Evolutionary conservation across 305 asterid genomes (phyloP).

Genomic region (Solanum hybrid): DNA sequence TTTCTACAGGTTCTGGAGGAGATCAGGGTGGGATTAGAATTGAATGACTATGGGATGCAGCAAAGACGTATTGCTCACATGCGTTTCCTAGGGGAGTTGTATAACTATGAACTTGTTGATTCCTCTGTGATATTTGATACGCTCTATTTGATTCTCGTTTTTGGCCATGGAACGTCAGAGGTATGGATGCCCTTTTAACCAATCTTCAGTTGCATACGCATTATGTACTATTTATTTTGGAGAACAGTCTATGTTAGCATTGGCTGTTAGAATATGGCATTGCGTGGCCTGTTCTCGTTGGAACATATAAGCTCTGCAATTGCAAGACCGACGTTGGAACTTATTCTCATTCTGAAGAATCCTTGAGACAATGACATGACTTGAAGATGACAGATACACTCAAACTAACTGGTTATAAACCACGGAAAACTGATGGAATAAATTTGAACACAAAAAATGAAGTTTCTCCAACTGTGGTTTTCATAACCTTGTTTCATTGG

Average conservation of each 20-base stretch:
- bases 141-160: conserved; percentile 64
- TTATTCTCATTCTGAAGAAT: not conserved
- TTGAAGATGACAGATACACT: not conserved
- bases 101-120: conserved; percentile 93
- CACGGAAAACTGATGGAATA: not conserved
- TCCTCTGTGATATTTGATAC: conserved; percentile 95
- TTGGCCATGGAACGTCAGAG: conserved; percentile 92
- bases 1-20: conserved; percentile 81
- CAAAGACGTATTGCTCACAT: conserved; percentile 83
- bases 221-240: not conserved
- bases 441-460: not conserved
- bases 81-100: conserved; percentile 96
- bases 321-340: not conserved
- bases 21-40: conserved; percentile 78
- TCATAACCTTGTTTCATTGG: not conserved
- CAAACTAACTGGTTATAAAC: not conserved
- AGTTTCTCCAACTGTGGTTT: not conserved
- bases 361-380: not conserved
- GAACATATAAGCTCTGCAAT: not conserved
- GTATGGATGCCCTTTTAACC: conserved; percentile 28
- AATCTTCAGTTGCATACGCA: not conserved
- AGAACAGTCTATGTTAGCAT: not conserved
- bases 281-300: not conserved
- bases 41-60: conserved; percentile 92
- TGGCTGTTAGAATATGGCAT: not conserved